Evolutionary conservation across 345 rosid species (phyloP), one percentile per base, ranked within the genome.

Genomic region (Anacardium occidentale): DNA sequence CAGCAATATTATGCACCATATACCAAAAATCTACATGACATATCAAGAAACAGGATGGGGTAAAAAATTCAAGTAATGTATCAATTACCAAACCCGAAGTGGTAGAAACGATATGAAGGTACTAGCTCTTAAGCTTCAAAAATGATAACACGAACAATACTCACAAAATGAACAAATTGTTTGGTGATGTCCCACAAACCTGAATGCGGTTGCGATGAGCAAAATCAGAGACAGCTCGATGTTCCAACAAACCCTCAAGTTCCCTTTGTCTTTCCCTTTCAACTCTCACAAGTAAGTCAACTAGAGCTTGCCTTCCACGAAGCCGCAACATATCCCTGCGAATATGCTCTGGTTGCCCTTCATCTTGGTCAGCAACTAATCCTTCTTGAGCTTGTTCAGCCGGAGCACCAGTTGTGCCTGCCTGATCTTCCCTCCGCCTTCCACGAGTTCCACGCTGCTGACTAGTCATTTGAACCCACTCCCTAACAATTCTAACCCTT

Each of bases 201-300:
- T 96, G 99, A 83, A 96, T 90, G 76, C 98, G 92, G 71, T 90
- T 93, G 58, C 99, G 99, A 77, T 96, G 98, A 76, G 99, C 97
- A 79, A 96, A 96, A 83, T 91, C 98, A 53, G 98, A 93, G 72
- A 93, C 99, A 74, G 99, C 94, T 29, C 97, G 92, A 77, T 93
- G 98, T 84, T 93, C 99, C 86, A 85, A 77, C 85, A 96, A 80
- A 61, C 89, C 93, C 84, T 93, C 86, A 77, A 96, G 91, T 79
- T 96, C 98, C 77, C 86, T 75, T 59, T 87, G 98, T 71, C 99
- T 87, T 80, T 96, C 98, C 75, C 98, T 79, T 79, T 91, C 99
- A 68, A 85, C 82, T 78, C 96, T 91, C 85, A 82, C 79, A 73
- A 96, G 98, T 80, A 96, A 83, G 77, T 96, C 98, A 70, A 90